Conservation (phyloP, 2,329 filamentous ascomycete species). For the Aspergillus calidoustus region DNA sequence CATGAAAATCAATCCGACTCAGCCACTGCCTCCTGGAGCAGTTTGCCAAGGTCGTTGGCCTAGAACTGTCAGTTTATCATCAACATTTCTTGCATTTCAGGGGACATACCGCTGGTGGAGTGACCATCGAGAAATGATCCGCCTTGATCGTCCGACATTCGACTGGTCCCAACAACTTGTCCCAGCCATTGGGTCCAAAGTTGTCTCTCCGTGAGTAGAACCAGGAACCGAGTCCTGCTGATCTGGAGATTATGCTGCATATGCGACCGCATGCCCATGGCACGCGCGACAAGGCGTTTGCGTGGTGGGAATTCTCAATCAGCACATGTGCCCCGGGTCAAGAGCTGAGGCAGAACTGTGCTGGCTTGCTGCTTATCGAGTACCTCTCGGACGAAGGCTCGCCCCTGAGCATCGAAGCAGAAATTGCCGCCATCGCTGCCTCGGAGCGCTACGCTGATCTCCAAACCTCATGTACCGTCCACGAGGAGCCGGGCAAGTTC, state of each 20-base stretch:
- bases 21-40: background rate
- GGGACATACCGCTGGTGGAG: background rate
- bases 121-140: background rate
- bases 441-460: background rate
- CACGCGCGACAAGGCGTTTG: background rate
- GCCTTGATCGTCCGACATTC: background rate
- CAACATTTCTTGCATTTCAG: background rate
- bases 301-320: background rate
- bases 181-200: background rate
- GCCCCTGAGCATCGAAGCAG: conserved; percentile 5
- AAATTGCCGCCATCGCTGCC: conserved; percentile 3
- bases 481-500: background rate
- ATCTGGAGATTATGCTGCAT: background rate
- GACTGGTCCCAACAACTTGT: background rate
- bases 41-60: background rate
- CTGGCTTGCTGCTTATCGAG: background rate
- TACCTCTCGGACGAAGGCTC: background rate
- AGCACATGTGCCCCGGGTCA: background rate
- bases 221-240: background rate
- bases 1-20: background rate
- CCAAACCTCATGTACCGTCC: background rate
- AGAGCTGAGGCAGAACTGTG: background rate
- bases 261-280: background rate
- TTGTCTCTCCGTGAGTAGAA: background rate
- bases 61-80: background rate